Conservation (phyloP, 2,329 filamentous ascomycete genomes). For the Penicillium sp. region DNA sequence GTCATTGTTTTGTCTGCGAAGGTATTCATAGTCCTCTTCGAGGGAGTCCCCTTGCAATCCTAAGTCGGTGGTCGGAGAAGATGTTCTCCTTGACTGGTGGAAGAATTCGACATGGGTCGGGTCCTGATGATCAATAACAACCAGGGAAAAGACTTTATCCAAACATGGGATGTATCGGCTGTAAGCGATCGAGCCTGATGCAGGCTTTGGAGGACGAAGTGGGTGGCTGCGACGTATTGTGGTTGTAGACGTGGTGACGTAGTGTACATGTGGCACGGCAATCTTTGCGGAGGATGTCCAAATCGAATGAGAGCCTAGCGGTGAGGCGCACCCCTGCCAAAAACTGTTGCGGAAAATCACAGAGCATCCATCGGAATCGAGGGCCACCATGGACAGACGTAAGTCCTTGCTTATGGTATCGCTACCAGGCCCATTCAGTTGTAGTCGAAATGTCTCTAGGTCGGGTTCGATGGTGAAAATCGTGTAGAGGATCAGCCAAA, state of each 20-base stretch:
- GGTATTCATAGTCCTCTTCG: not conserved
- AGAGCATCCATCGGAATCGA: not conserved
- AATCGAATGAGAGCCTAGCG: not conserved
- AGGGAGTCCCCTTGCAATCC: not conserved
- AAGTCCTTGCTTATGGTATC: not conserved
- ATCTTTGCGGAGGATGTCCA: not conserved
- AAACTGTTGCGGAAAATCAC: not conserved
- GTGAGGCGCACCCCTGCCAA: constrained; percentile 3
- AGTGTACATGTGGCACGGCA: not conserved
- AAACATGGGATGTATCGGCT: constrained; percentile 1
- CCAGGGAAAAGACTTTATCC: not conserved
- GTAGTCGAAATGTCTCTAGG: not conserved
- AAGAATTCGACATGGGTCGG: constrained; percentile 1
- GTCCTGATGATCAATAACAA: not conserved
- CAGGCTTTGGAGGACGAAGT: not conserved
- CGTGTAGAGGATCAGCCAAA: not conserved
- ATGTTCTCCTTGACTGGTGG: not conserved
- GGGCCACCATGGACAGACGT: not conserved
- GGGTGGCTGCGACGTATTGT: not conserved
- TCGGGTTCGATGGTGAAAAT: not conserved
- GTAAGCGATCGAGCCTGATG: not conserved
- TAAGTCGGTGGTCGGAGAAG: not conserved
- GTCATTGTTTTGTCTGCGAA: not conserved
- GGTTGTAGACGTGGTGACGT: not conserved
- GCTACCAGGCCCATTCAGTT: not conserved